Base-by-base conservation (phyloP, 805 yeast species). In the Blastobotrys attinorum region DNA sequence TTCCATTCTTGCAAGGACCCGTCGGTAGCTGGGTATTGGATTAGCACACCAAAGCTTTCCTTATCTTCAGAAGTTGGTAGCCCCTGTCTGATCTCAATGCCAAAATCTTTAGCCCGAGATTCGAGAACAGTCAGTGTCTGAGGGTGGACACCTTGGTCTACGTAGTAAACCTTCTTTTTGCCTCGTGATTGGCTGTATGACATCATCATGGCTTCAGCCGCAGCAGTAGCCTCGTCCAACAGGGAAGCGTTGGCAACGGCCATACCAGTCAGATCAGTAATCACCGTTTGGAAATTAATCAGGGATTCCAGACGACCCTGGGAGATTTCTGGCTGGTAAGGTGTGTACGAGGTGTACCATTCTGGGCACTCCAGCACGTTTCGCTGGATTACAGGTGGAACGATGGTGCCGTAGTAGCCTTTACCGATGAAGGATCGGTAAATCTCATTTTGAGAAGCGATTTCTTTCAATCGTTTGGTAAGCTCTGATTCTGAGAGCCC, bases 311-410 rank as follows among this genome's bases (percentile, higher is more conserved):
- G 73, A 56, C 98, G 79, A 43, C 98, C 98, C 66, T 92, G 98
- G 1, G 96, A 83, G 46, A 92, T 89, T 63, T 92, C 98, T 0
- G 98, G 96, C 68, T 92, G 98, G 64, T 92, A 92, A 29, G 98
- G 98, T 20, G 98, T 92, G 63, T 92, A 92, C 1, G 97, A 87
- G 17, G 98, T 92, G 71, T 92, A 92, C 98, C 98, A 92, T 60
- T 88, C 96, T 4, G 98, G 98, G 48, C 82, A 78, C 64, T 92
- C 98, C 45, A 92, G 69, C 46, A 92, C 65, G 58, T 92, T 92
- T 61, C 98, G 79, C 69, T 86, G 94, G 54, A 92, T 84, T 29
- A 90, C 96, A 1, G 95, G 83, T 0, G 98, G 98, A 37, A 86
- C 69, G 42, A 76, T 71, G 0, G 97, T 90, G 47, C 95, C 95